Conservation (phyloP, 2,329 filamentous ascomycete genomes). For the Phyllosticta capitalensis region DNA sequence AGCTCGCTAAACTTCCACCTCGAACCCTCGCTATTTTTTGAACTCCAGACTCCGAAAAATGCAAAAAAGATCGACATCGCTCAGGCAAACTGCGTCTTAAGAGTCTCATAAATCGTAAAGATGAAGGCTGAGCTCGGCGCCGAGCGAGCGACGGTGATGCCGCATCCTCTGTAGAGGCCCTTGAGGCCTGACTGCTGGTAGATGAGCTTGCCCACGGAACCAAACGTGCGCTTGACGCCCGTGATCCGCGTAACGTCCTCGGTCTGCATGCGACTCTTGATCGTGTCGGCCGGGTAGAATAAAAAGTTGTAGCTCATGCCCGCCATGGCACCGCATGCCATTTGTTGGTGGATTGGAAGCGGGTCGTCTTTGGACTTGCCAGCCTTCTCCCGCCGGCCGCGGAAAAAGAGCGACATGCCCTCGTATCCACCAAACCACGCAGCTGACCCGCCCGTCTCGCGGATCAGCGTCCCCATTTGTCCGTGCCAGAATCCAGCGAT, state of each 20-base stretch:
- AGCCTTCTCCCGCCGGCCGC: conserved; percentile 32
- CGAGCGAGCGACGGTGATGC: conserved; percentile 79
- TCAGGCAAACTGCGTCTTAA: conserved; percentile 57
- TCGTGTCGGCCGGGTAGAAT: conserved; percentile 94
- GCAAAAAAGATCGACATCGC: neutral
- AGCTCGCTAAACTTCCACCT: neutral
- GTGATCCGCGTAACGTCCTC: conserved; percentile 52
- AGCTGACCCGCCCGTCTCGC: conserved; percentile 85
- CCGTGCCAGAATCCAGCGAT: conserved; percentile 88
- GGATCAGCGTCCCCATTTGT: conserved; percentile 84
- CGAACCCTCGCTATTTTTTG: neutral
- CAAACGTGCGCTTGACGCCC: conserved; percentile 56
- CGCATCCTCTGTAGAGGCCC: conserved; percentile 87
- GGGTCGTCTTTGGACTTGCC: conserved; percentile 38
- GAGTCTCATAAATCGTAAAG: conserved; percentile 84
- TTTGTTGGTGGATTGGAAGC: conserved; percentile 77
- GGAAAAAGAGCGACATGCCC: conserved; percentile 57
- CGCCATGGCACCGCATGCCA: conserved; percentile 74
- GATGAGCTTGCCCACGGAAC: conserved; percentile 59
- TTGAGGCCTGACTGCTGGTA: conserved; percentile 75
- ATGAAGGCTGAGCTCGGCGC: conserved; percentile 97
- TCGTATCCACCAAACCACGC: conserved; percentile 75
- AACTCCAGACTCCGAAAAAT: conserved; percentile 4
- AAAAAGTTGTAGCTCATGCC: conserved; percentile 94
- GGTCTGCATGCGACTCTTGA: conserved; percentile 97